phyloP scores from a whole-genome alignment of 306 rosid genomes.

The Cotoneaster glaucophyllus region DNA sequence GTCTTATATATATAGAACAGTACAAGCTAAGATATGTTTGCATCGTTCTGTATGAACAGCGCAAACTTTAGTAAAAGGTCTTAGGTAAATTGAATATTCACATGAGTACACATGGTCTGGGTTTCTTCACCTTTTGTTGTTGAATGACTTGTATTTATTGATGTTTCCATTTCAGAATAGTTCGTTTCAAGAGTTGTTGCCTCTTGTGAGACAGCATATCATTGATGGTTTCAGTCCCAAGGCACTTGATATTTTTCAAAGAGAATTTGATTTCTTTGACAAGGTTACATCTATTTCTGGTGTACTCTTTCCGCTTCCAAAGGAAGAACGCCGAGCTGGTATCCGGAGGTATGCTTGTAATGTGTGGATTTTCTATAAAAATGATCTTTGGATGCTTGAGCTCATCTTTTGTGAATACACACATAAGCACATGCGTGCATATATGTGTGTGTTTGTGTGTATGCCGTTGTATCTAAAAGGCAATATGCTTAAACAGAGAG shows the following conservation, averaged over 20 bases:
- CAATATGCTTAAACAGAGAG: conserved; percentile 51
- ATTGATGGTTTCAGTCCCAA: conserved; percentile 72
- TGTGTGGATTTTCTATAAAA: neutral
- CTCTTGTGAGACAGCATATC: conserved; percentile 69
- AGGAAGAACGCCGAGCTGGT: conserved; percentile 93
- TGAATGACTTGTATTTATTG: conserved; percentile 16
- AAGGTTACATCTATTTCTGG: conserved; percentile 98
- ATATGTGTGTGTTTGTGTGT: neutral
- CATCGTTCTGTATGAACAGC: neutral
- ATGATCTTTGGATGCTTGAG: neutral
- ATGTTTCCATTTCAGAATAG: conserved; percentile 56
- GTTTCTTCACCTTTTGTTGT: neutral
- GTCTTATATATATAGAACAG: neutral
- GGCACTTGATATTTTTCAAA: conserved; percentile 67
- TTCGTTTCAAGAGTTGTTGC: conserved; percentile 72
- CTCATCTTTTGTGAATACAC: neutral
- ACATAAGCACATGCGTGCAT: neutral
- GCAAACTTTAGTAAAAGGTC: neutral
- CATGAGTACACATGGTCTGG: neutral
- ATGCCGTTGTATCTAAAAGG: conserved; percentile 4
- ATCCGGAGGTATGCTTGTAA: conserved; percentile 51
- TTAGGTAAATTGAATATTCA: neutral
- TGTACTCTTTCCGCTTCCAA: conserved; percentile 67
- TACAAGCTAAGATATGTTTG: conserved; percentile 11
- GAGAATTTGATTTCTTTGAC: conserved; percentile 97